Evolutionary conservation across 2,329 filamentous ascomycete genomes (phyloP), one percentile per base, ranked within the genome.

Genomic region (Aspergillus flavus): DNA sequence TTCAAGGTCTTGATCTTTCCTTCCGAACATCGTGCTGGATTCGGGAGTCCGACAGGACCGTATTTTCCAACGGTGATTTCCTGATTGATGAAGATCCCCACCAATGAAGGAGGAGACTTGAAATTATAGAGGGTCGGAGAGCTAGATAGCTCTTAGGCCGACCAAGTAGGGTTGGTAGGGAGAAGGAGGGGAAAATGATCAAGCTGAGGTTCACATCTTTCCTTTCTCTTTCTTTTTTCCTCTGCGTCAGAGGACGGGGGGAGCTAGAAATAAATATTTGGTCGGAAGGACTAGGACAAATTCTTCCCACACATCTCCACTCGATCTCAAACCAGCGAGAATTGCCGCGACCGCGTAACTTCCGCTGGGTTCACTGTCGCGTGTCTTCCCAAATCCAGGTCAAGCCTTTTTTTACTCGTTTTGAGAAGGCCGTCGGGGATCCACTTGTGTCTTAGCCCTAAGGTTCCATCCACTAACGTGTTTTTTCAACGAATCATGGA

Each of bases 1-100:
- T 64, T 78, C 76, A 39, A 78, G 64, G 63, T 78, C 75, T 32
- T 66, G 61, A 14, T 72, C 69, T 34, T 54, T 53, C 43, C 59
- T 59, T 53, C 66, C 68, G 41, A 69, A 69, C 62, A 69, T 70
- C 58, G 64, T 65, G 58, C 60, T 52, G 34, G 55, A 65, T 64
- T 43, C 64, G 65, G 30, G 62, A 45, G 30, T 57, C 59, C 63
- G 67, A 68, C 16, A 55, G 28, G 19, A 54, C 58, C 57, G 61
- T 62, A 21, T 59, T 45, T 61, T 65, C 60, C 34, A 60, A 45
- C 36, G 36, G 34, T 57, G 63, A 63, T 58, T 26, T 21, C 12
- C n/a, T 55, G 46, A n/a, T 53, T 41, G 16, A 39, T 26, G 19
- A 30, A 45, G 50, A 64, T 58, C 62, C 58, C 61, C 46, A 65